phyloP scores from a whole-genome alignment of 345 rosid species.

The Corchorus capsularis region DNA sequence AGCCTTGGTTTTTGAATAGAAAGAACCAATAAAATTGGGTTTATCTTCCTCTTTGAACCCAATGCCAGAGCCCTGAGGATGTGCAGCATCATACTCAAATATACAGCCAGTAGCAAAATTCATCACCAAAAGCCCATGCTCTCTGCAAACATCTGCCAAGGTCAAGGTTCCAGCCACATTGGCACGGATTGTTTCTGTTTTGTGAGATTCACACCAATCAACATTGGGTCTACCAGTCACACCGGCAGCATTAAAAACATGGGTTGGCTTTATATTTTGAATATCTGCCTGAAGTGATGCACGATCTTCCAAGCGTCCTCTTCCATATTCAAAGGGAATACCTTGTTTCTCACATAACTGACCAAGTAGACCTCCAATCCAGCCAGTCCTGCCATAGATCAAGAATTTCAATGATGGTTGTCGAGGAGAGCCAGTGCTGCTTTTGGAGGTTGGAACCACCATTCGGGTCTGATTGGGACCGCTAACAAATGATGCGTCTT shows the following conservation, averaged over 20 bases:
- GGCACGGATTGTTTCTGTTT: constrained; percentile 81
- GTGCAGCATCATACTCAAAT: constrained; percentile 81
- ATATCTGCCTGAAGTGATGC: constrained; percentile 69
- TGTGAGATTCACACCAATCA: constrained; percentile 96
- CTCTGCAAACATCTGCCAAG: constrained; percentile 85
- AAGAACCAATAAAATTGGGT: constrained; percentile 82
- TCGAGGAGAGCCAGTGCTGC: constrained; percentile 33
- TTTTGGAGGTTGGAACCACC: constrained; percentile 63
- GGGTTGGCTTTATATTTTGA: constrained; percentile 69
- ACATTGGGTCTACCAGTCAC: constrained; percentile 95
- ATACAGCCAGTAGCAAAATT: constrained; percentile 93
- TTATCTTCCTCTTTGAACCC: constrained; percentile 80
- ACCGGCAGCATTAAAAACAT: constrained; percentile 92
- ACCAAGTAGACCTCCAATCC: constrained; percentile 91
- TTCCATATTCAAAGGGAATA: constrained; percentile 74
- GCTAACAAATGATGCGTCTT: constrained; percentile 31
- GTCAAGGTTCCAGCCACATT: constrained; percentile 86
- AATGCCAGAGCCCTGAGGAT: constrained; percentile 82
- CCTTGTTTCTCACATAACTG: constrained; percentile 80
- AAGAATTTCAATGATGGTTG: constrained; percentile 67
- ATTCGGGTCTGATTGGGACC: constrained; percentile 55
- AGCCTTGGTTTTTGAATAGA: constrained; percentile 86
- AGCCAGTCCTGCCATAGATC: constrained; percentile 89
- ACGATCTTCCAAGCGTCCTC: constrained; percentile 79
- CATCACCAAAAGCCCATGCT: constrained; percentile 67